phyloP scores from a whole-genome alignment of 176 grass and related monocot species.

The Neostapfia colusana region DNA sequence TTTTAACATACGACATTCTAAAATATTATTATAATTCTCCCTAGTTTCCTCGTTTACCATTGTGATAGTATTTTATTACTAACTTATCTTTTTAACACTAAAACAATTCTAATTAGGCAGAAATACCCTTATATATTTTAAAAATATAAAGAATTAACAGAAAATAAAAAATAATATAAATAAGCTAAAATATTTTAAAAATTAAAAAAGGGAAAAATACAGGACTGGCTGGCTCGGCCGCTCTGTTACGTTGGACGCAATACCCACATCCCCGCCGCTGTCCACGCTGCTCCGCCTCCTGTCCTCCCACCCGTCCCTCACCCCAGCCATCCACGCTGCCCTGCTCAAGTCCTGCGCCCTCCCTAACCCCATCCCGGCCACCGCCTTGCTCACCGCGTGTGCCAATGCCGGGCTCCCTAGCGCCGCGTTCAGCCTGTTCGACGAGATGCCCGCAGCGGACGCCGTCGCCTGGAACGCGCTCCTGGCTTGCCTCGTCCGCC shows the following conservation, averaged over 20 bases:
- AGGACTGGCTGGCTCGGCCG: background rate
- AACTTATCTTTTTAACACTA: too few relatives aligned
- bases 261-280: background rate
- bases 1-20: too few relatives aligned
- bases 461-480: slow-evolving; percentile 64
- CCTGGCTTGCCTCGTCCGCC: slow-evolving; percentile 51
- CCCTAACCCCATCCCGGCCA: slow-evolving; percentile 40
- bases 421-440: slow-evolving; percentile 52
- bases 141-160: too few relatives aligned
- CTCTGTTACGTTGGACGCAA: background rate
- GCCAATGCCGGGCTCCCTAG: slow-evolving; percentile 30
- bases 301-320: slow-evolving; percentile 30
- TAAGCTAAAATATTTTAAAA: too few relatives aligned
- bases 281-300: slow-evolving; percentile 41
- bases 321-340: slow-evolving; percentile 4
- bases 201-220: too few relatives aligned
- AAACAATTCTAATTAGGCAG: too few relatives aligned
- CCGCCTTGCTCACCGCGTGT: slow-evolving; percentile 51
- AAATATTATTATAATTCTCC: too few relatives aligned
- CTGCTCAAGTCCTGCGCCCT: slow-evolving; percentile 52
- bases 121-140: too few relatives aligned
- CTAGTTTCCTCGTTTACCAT: too few relatives aligned
- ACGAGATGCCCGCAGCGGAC: slow-evolving; percentile 58
- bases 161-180: too few relatives aligned
- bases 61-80: too few relatives aligned